These are phyloP conservation scores for Silybum marianum DNA, from an alignment of 129 eudicot genomes.

Conservation along the genomic window DNA sequence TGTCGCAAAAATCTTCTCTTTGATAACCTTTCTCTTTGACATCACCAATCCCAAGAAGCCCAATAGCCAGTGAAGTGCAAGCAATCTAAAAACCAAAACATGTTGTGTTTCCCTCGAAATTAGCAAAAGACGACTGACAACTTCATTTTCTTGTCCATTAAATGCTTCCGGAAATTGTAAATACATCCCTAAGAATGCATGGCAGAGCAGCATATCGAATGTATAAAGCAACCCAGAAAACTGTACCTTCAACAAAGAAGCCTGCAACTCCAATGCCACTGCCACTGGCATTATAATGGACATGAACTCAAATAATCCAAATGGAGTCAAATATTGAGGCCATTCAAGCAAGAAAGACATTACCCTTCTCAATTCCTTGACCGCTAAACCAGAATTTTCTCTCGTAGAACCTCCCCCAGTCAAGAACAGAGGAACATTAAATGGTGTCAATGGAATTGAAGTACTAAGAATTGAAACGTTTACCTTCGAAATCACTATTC, in stretches of 20 bases:
- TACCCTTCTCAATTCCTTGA: slow-evolving; percentile 81
- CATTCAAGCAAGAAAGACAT: slow-evolving; percentile 84
- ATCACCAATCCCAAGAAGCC: slow-evolving; percentile 64
- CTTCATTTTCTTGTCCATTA: slow-evolving; percentile 76
- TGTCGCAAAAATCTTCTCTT: slow-evolving; percentile 46
- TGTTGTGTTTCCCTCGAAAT: slow-evolving; percentile 70
- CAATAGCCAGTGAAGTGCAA: slow-evolving; percentile 85
- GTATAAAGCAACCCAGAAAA: slow-evolving; percentile 73
- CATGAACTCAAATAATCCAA: slow-evolving; percentile 79
- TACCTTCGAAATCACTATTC: slow-evolving; percentile 44
- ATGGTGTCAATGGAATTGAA: slow-evolving; percentile 69
- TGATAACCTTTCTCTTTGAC: slow-evolving; percentile 44
- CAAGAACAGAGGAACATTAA: slow-evolving; percentile 63
- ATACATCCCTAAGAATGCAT: slow-evolving; percentile 66
- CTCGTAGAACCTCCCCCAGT: slow-evolving; percentile 32
- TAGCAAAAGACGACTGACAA: slow-evolving; percentile 55
- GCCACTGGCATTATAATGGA: slow-evolving; percentile 66
- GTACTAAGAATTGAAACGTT: slow-evolving; percentile 48
- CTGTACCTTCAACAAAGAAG: slow-evolving; percentile 83
- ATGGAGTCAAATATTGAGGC: slow-evolving; percentile 68
- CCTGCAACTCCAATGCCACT: slow-evolving; percentile 74
- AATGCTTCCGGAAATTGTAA: slow-evolving; percentile 64
- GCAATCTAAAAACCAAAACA: slow-evolving; percentile 69
- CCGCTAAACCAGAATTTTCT: slow-evolving; percentile 47
- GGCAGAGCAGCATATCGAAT: slow-evolving; percentile 71